phyloP scores from a whole-genome alignment of 2,329 filamentous ascomycete genomes.

The Pochonia chlamydosporia region DNA sequence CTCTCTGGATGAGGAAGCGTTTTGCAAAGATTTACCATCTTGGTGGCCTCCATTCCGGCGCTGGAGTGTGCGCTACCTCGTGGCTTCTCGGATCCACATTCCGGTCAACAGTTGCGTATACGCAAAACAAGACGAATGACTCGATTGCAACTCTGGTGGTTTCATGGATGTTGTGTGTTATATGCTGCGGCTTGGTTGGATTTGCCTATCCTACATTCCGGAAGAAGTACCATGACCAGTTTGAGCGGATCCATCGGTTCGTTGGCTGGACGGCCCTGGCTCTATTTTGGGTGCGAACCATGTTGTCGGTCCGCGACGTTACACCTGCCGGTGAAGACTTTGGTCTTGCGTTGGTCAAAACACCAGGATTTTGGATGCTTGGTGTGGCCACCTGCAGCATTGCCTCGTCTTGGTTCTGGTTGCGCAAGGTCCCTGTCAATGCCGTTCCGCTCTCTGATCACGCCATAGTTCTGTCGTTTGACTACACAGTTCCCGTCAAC shows the following conservation, averaged over 20 bases:
- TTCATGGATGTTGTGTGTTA: conserved; percentile 50
- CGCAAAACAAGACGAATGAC: conserved; percentile 20
- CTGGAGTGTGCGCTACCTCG: conserved; percentile 41
- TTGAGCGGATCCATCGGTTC: conserved; percentile 68
- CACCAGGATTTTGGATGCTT: conserved; percentile 60
- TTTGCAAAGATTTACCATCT: conserved; percentile 47
- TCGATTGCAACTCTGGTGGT: conserved; percentile 41
- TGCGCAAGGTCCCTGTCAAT: conserved; percentile 61
- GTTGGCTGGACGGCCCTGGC: conserved; percentile 62
- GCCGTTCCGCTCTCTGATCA: conserved; percentile 65
- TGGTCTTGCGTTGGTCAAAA: conserved; percentile 29
- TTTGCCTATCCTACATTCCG: conserved; percentile 62
- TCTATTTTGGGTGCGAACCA: conserved; percentile 59
- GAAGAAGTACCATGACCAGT: conserved; percentile 58
- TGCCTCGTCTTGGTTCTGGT: conserved; percentile 65
- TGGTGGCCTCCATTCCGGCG: conserved; percentile 45
- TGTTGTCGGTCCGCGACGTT: conserved; percentile 47
- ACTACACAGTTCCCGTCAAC: conserved; percentile 52
- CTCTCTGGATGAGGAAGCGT: conserved; percentile 40
- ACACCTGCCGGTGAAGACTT: conserved; percentile 26
- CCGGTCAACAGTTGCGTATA: conserved; percentile 29
- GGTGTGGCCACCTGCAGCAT: conserved; percentile 58
- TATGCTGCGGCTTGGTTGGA: conserved; percentile 54
- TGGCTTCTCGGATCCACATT: conserved; percentile 42
- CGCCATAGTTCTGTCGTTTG: conserved; percentile 65